Conservation (phyloP, 495 filamentous ascomycete species). For the Talaromyces nanjingensis region DNA sequence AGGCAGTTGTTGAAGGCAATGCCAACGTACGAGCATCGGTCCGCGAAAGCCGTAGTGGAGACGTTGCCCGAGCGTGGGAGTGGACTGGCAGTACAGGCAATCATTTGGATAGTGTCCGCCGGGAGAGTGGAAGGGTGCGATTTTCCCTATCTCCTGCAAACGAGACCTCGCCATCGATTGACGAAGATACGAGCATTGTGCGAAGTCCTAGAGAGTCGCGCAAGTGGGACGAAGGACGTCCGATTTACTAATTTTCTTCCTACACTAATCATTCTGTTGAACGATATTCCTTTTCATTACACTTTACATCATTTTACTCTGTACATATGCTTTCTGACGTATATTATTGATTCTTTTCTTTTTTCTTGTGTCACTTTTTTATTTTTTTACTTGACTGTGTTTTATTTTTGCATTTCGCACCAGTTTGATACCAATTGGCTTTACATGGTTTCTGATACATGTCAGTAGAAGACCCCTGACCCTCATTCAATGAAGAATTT, state of each 20-base stretch:
- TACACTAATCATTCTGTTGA: neutral
- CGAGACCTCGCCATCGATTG: conserved; percentile 32
- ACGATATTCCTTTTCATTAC: conserved; percentile 1
- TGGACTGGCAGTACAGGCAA: conserved; percentile 70
- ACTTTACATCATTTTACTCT: conserved; percentile 2
- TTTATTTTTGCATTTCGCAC: neutral
- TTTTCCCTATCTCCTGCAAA: conserved; percentile 21
- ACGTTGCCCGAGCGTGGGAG: conserved; percentile 87
- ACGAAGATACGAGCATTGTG: conserved; percentile 13
- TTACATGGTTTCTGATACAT: too few relatives aligned
- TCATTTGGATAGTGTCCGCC: conserved; percentile 28
- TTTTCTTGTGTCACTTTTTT: neutral
- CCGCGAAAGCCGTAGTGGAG: conserved; percentile 73
- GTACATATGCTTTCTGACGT: conserved; percentile 5
- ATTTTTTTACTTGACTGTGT: neutral
- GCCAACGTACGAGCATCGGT: conserved; percentile 84
- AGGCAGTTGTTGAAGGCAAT: conserved; percentile 81
- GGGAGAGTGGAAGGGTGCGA: conserved; percentile 42
- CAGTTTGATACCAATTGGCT: neutral
- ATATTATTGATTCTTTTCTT: neutral
- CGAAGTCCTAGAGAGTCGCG: conserved; percentile 31
- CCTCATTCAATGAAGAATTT: neutral
- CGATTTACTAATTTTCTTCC: conserved; percentile 48
- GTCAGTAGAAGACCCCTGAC: neutral
- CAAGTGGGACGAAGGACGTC: conserved; percentile 57